A percentile compares a stretch with the other conserved stretches of the same genome.
phyloP scores from a whole-genome alignment of 768 basidiomycete genomes.

The Lepiota venenata region DNA sequence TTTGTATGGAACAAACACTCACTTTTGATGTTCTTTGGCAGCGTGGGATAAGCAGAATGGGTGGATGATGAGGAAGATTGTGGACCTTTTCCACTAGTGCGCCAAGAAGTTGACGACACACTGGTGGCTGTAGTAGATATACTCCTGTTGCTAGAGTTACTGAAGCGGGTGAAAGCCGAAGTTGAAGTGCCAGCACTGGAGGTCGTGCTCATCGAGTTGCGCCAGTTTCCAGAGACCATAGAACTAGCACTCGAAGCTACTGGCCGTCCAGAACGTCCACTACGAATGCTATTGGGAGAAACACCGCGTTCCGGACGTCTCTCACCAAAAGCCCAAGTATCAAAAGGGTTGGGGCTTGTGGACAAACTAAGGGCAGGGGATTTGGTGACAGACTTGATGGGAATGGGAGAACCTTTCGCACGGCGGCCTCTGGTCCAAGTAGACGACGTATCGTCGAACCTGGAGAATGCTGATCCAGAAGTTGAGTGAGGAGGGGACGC shows the following conservation, averaged over 20 bases:
- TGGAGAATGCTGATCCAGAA: conserved; percentile 16
- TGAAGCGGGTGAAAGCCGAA: conserved; percentile 76
- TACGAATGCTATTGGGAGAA: conserved; percentile 61
- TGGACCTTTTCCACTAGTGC: conserved; percentile 43
- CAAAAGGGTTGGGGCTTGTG: conserved; percentile 23
- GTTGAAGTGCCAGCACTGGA: conserved; percentile 67
- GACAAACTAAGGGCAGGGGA: conserved; percentile 27
- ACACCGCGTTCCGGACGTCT: conserved; percentile 38
- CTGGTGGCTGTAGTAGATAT: conserved; percentile 81
- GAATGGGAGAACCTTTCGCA: conserved; percentile 20
- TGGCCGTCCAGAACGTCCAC: conserved; percentile 33
- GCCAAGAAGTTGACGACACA: conserved; percentile 73
- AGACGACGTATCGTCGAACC: conserved; percentile 37
- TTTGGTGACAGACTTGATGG: conserved; percentile 21
- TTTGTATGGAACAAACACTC: conserved; percentile 26
- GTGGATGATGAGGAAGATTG: conserved; percentile 25
- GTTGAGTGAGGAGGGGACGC: conserved; percentile 35
- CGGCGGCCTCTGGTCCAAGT: conserved; percentile 51
- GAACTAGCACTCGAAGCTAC: conserved; percentile 60
- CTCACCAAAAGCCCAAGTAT: conserved; percentile 31
- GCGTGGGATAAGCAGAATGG: conserved; percentile 25
- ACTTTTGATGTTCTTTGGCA: conserved; percentile 83
- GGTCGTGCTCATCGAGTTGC: conserved; percentile 69
- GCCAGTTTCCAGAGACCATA: conserved; percentile 69
- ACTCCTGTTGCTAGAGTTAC: conserved; percentile 69